phyloP scores from a whole-genome alignment of 78 protist genomes.

The Dictyostelium citrinum region DNA sequence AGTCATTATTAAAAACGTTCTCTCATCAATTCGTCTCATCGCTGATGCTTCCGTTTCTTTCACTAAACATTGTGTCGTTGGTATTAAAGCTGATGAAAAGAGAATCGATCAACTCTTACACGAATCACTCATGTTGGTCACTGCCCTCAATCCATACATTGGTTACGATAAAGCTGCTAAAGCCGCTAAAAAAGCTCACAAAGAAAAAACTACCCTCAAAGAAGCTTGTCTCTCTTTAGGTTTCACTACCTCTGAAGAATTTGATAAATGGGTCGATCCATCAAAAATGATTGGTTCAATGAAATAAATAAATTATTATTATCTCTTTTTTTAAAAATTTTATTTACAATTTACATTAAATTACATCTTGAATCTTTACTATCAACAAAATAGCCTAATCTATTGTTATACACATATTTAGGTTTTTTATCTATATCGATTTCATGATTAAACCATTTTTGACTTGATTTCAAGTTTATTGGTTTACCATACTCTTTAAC shows the following conservation, averaged over 20 bases:
- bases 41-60: constrained; percentile 89
- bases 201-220: constrained; percentile 87
- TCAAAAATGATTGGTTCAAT: constrained; percentile 74
- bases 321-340: no score
- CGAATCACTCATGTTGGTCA: constrained; percentile 96
- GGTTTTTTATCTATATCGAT: background rate
- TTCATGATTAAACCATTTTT: constrained; percentile 17
- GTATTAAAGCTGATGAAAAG: constrained; percentile 88
- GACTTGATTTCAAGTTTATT: background rate
- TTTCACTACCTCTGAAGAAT: constrained; percentile 84
- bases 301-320: background rate
- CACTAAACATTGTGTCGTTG: constrained; percentile 88
- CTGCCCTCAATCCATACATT: constrained; percentile 96
- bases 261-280: constrained; percentile 89
- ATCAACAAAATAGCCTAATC: background rate
- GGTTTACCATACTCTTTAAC: constrained; percentile 28
- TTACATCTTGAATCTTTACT: background rate
- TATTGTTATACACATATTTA: background rate
- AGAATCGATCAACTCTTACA: constrained; percentile 75
- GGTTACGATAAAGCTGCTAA: constrained; percentile 97
- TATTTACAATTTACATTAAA: background rate
- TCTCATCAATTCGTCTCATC: constrained; percentile 88
- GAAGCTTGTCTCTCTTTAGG: constrained; percentile 90
- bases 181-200: constrained; percentile 85
- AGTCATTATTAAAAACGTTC: constrained; percentile 86